Conservation (phyloP, 495 filamentous ascomycete species). For the Xylaria sp. region DNA sequence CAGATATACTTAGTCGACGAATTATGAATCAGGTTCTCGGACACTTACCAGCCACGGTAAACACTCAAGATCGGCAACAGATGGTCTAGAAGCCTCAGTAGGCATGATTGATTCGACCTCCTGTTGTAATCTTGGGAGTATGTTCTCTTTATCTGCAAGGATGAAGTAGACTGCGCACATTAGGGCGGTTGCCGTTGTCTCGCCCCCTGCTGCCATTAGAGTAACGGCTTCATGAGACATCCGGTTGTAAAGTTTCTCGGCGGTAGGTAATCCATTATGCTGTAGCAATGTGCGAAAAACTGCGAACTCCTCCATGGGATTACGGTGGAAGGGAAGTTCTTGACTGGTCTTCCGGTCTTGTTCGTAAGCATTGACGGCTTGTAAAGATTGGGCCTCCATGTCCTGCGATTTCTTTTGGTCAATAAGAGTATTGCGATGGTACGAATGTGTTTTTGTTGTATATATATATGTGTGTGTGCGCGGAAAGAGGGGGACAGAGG, state of each 20-base stretch:
- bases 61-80: constrained; percentile 12
- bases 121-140: constrained; percentile 9
- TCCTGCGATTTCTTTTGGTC: background rate
- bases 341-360: background rate
- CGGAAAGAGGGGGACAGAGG: background rate
- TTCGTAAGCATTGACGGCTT: constrained; percentile 5
- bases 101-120: background rate
- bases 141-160: background rate
- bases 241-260: constrained; percentile 8
- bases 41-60: constrained; percentile 21
- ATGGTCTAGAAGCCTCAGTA: background rate
- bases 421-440: background rate
- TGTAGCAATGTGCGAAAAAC: constrained; percentile 14
- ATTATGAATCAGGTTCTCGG: too few relatives aligned
- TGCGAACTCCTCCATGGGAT: constrained; percentile 6
- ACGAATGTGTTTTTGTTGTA: too few relatives aligned
- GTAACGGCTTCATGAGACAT: constrained; percentile 25
- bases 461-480: background rate
- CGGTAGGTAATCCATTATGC: background rate
- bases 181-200: background rate
- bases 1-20: too few relatives aligned
- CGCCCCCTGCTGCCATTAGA: constrained; percentile 14
- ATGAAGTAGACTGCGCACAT: constrained; percentile 13
- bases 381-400: constrained; percentile 21
- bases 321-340: background rate